phyloP scores from a whole-genome alignment of 164 flowering plant genomes.

The Kingdonia uniflora region DNA sequence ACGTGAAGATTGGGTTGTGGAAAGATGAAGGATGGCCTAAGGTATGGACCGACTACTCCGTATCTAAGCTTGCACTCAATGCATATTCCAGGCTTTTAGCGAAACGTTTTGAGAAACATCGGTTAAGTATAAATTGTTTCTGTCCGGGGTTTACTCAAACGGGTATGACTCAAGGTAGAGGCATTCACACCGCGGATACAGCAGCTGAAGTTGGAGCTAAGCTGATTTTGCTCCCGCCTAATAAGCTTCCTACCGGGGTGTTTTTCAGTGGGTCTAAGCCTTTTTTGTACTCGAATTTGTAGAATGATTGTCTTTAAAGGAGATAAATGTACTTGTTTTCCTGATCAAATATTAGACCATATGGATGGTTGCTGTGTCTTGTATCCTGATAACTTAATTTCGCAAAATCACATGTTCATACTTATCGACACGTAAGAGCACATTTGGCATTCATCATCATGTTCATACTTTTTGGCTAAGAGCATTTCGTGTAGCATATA shows the following conservation, averaged over 20 bases:
- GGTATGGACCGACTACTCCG: conserved; percentile 80
- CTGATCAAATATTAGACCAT: too few species aligned
- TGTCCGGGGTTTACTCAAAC: conserved; percentile 95
- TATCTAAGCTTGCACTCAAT: conserved; percentile 80
- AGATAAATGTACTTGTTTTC: too few species aligned
- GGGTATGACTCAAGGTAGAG: conserved; percentile 64
- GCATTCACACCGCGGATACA: conserved; percentile 41
- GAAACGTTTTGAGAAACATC: conserved; percentile 17
- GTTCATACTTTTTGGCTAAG: too few species aligned
- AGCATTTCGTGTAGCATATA: too few species aligned
- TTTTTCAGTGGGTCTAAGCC: conserved; percentile 30
- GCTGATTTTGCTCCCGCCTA: conserved; percentile 43
- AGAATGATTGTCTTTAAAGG: too few species aligned
- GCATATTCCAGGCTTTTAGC: conserved; percentile 62
- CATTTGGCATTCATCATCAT: too few species aligned
- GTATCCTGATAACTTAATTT: too few species aligned
- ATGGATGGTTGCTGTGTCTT: too few species aligned
- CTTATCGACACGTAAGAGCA: too few species aligned
- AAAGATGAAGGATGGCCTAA: conserved; percentile 69
- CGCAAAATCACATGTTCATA: too few species aligned
- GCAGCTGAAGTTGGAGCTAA: conserved; percentile 42
- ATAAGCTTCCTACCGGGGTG: conserved; percentile 44
- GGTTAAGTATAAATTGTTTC: conserved; percentile 58
- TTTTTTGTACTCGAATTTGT: conserved; percentile 25
- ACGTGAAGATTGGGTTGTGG: conserved; percentile 63